A percentile compares a stretch with the other conserved stretches of the same genome.
phyloP scores from a whole-genome alignment of 1,284 basidiomycete genomes.

The Rhodotorula sp. region DNA sequence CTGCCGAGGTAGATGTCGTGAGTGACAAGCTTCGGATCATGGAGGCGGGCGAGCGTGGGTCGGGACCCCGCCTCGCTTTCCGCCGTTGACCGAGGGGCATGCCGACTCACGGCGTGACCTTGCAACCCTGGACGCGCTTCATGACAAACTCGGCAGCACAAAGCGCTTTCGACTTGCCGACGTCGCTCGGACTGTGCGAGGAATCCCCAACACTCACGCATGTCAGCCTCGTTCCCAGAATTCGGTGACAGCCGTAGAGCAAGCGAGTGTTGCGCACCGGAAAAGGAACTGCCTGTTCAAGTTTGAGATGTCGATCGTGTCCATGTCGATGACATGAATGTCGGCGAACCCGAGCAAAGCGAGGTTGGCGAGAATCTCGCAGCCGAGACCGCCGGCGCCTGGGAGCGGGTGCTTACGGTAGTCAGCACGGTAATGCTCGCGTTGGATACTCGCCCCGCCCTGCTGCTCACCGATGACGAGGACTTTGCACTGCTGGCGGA shows the following conservation, averaged over 20 bases:
- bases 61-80: not conserved
- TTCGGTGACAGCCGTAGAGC: not conserved
- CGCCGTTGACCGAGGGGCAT: not conserved
- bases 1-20: conserved; percentile 51
- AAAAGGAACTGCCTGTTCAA: conserved; percentile 98
- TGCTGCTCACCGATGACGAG: conserved; percentile 70
- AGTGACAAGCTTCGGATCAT: no score
- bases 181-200: conserved; percentile 71
- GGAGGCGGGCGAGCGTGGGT: not conserved
- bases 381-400: conserved; percentile 85
- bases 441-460: no score
- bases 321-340: conserved; percentile 99
- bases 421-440: no score
- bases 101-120: conserved; percentile 79
- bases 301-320: conserved; percentile 99
- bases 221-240: not conserved
- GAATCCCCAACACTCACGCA: not conserved
- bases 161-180: conserved; percentile 89
- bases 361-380: conserved; percentile 90
- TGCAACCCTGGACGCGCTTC: conserved; percentile 88
- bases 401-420: not conserved
- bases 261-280: conserved; percentile 58
- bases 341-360: conserved; percentile 93
- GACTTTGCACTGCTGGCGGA: conserved; percentile 81
- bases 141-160: conserved; percentile 94